Evolutionary conservation across 495 filamentous ascomycete species (phyloP).

Genomic region (Trichoderma parareesei): DNA sequence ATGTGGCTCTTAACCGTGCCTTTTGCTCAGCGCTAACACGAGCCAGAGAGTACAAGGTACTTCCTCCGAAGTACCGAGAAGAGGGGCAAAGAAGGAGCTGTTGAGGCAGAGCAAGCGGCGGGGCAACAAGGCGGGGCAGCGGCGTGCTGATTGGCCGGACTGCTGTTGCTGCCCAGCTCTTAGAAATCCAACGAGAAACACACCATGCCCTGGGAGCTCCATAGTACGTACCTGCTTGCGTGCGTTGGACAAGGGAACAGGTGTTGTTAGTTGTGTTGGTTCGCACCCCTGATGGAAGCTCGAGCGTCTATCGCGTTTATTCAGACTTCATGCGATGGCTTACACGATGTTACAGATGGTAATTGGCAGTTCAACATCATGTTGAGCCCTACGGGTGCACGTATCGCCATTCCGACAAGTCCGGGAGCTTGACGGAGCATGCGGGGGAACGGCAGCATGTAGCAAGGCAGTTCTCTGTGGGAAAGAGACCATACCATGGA

Average conservation of each 20-base stretch:
- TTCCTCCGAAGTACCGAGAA: not conserved
- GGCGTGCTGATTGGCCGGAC: not conserved
- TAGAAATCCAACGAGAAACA: not conserved
- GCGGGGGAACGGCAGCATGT: no score
- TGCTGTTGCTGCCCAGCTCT: not conserved
- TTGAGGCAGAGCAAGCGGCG: not conserved
- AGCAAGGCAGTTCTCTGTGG: no score
- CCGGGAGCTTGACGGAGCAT: no score
- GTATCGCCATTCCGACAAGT: no score
- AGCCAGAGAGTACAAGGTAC: not conserved
- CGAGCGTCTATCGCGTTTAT: no score
- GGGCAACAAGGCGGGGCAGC: conserved; percentile 1
- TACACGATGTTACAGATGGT: no score
- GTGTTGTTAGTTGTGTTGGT: not conserved
- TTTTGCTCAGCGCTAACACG: not conserved
- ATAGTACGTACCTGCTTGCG: no score
- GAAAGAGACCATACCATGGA: no score
- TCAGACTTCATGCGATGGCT: no score
- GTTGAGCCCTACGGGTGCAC: no score
- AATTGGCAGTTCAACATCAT: no score
- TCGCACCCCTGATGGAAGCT: not conserved
- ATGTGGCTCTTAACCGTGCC: not conserved
- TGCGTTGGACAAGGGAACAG: no score
- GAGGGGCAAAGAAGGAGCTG: not conserved
- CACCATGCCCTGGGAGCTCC: not conserved